These are phyloP conservation scores for Przewalskia tangutica DNA, from an alignment of 257 asterid genomes.

Conservation along the genomic window DNA sequence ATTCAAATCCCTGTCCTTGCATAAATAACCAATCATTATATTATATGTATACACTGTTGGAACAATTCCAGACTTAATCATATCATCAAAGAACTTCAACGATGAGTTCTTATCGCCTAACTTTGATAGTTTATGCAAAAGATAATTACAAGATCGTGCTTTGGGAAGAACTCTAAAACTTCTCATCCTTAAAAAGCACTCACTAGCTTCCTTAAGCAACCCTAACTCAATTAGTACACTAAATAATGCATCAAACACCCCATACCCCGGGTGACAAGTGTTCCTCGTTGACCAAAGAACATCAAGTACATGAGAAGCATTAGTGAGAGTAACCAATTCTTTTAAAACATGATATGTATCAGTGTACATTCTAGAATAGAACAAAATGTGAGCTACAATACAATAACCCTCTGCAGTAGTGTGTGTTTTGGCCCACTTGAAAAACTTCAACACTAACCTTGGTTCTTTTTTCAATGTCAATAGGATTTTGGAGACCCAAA, in stretches of 20 bases:
- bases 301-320: slow-evolving; percentile 37
- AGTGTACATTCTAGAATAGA: slow-evolving; percentile 60
- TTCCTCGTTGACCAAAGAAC: slow-evolving; percentile 65
- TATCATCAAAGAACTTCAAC: slow-evolving; percentile 45
- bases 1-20: slow-evolving; percentile 66
- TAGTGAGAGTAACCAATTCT: slow-evolving; percentile 35
- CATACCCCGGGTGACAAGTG: slow-evolving; percentile 55
- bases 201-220: slow-evolving; percentile 63
- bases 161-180: slow-evolving; percentile 49
- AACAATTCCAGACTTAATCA: slow-evolving; percentile 54
- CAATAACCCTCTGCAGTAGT: slow-evolving; percentile 53
- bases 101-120: slow-evolving; percentile 31
- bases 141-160: slow-evolving; percentile 70
- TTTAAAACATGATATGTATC: slow-evolving; percentile 49
- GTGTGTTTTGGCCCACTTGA: slow-evolving; percentile 50
- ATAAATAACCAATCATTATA: slow-evolving; percentile 60
- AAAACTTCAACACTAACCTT: slow-evolving; percentile 54
- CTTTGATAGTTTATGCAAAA: slow-evolving; percentile 50
- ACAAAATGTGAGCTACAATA: slow-evolving; percentile 69
- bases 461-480: slow-evolving; percentile 65
- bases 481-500: slow-evolving; percentile 44
- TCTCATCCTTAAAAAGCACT: slow-evolving; percentile 67
- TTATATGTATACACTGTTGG: slow-evolving; percentile 60
- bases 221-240: slow-evolving; percentile 65
- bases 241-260: slow-evolving; percentile 69